These are phyloP conservation scores for Dalbergia oliveri DNA, from an alignment of 306 rosid genomes.

Conservation along the genomic window DNA sequence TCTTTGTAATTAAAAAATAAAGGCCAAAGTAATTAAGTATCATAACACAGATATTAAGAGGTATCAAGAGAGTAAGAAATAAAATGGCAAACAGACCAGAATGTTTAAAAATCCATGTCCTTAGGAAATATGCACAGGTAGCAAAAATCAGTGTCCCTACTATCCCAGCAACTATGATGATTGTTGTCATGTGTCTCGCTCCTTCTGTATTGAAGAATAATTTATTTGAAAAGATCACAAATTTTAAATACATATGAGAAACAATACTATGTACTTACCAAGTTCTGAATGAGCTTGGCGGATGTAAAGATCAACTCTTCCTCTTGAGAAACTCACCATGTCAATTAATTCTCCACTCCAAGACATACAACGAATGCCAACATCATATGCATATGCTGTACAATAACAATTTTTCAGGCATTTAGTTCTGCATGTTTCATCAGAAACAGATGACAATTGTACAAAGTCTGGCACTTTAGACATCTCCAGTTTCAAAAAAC, in stretches of 20 bases:
- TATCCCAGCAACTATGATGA: background rate
- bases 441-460: background rate
- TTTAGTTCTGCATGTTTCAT: background rate
- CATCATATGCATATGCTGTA: slow-evolving; percentile 35
- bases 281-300: slow-evolving; percentile 35
- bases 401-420: slow-evolving; percentile 47
- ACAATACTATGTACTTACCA: background rate
- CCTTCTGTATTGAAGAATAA: slow-evolving; percentile 2
- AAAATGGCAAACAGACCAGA: slow-evolving; percentile 1
- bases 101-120: slow-evolving; percentile 20
- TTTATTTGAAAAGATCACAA: background rate
- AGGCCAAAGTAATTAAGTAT: background rate
- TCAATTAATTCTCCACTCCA: slow-evolving; percentile 43
- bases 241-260: no score
- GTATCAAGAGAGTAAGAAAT: background rate
- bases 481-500: no score
- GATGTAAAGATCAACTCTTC: slow-evolving; percentile 43
- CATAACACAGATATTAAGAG: background rate
- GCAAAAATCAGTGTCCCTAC: slow-evolving; percentile 28
- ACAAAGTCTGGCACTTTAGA: no score
- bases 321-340: background rate
- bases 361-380: slow-evolving; percentile 25
- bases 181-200: background rate
- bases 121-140: slow-evolving; percentile 26
- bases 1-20: background rate